Conservation (phyloP, 192 early-diverging fungal genomes). For the Gryganskiella cystojenkinii region DNA sequence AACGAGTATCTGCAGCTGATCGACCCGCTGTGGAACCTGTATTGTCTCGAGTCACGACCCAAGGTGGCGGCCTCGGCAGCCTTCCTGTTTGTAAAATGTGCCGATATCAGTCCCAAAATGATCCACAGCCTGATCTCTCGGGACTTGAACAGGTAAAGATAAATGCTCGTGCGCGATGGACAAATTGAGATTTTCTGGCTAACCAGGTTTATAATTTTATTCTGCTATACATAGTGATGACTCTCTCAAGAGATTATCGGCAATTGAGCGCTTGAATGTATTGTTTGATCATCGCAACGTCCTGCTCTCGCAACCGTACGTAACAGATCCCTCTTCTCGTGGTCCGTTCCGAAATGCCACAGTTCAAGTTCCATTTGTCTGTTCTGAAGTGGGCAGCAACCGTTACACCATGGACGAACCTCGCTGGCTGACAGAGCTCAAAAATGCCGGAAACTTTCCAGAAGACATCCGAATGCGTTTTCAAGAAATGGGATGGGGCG, state of each 20-base stretch:
- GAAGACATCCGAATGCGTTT: conserved; percentile 61
- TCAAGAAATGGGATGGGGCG: conserved; percentile 64
- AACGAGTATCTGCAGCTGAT: conserved; percentile 53
- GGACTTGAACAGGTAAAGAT: conserved; percentile 61
- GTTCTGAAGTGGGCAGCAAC: conserved; percentile 63
- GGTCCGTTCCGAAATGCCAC: conserved; percentile 60
- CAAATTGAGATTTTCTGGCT: not conserved
- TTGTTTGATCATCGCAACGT: conserved; percentile 62
- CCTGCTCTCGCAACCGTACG: conserved; percentile 57
- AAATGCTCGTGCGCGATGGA: not conserved
- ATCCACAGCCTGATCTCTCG: conserved; percentile 52
- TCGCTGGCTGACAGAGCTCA: conserved; percentile 60
- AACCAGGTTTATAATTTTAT: not conserved
- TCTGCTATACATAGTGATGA: conserved; percentile 32
- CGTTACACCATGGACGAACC: conserved; percentile 65
- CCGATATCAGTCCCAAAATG: conserved; percentile 59
- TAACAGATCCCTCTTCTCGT: conserved; percentile 55
- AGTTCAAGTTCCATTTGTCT: conserved; percentile 61
- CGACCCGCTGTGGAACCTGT: conserved; percentile 58
- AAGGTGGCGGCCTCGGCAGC: conserved; percentile 56
- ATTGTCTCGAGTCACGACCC: conserved; percentile 58
- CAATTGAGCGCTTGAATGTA: conserved; percentile 55
- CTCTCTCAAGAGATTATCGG: conserved; percentile 42
- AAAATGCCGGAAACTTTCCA: conserved; percentile 58
- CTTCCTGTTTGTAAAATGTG: conserved; percentile 68